These are phyloP conservation scores for Groenewaldozyma salmanticensis DNA, from an alignment of 805 yeast species.

Conservation along the genomic window DNA sequence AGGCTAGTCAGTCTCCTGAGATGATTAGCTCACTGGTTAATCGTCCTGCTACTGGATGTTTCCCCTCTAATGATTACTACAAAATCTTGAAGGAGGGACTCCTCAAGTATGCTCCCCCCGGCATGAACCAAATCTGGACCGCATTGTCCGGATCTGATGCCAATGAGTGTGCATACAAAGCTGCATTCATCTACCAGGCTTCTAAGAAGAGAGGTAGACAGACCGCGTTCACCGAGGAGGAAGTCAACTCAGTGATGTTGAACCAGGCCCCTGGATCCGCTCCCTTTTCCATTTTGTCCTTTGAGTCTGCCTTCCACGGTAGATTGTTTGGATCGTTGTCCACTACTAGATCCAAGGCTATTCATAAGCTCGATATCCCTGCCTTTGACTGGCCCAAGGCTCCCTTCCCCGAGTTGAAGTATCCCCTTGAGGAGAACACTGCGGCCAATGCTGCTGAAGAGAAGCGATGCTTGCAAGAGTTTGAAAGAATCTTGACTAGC, in stretches of 20 bases:
- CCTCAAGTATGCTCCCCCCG: constrained; percentile 68
- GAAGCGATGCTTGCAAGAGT: constrained; percentile 64
- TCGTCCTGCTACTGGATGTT: constrained; percentile 79
- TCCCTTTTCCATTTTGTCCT: constrained; percentile 73
- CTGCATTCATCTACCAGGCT: constrained; percentile 76
- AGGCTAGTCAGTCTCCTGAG: constrained; percentile 58
- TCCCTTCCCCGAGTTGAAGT: constrained; percentile 74
- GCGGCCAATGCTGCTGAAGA: constrained; percentile 69
- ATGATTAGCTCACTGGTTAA: constrained; percentile 67
- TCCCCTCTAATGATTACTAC: constrained; percentile 57
- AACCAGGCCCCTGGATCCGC: constrained; percentile 86
- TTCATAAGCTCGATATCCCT: constrained; percentile 82
- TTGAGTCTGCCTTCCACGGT: constrained; percentile 89
- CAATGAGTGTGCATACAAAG: constrained; percentile 81
- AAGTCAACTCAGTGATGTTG: constrained; percentile 63
- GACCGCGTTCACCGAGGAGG: constrained; percentile 48
- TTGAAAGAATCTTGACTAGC: constrained; percentile 56
- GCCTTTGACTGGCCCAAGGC: constrained; percentile 97
- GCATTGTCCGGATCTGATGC: constrained; percentile 84
- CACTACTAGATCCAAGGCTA: constrained; percentile 86
- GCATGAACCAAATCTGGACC: constrained; percentile 66
- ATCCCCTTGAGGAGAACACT: constrained; percentile 65
- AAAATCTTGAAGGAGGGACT: constrained; percentile 44
- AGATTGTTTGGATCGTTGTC: constrained; percentile 87
- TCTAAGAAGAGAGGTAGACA: constrained; percentile 54